A percentile compares a stretch with the other conserved stretches of the same genome.
phyloP scores from a whole-genome alignment of 192 early-diverging fungal species.

The Linnemannia schmuckeri region DNA sequence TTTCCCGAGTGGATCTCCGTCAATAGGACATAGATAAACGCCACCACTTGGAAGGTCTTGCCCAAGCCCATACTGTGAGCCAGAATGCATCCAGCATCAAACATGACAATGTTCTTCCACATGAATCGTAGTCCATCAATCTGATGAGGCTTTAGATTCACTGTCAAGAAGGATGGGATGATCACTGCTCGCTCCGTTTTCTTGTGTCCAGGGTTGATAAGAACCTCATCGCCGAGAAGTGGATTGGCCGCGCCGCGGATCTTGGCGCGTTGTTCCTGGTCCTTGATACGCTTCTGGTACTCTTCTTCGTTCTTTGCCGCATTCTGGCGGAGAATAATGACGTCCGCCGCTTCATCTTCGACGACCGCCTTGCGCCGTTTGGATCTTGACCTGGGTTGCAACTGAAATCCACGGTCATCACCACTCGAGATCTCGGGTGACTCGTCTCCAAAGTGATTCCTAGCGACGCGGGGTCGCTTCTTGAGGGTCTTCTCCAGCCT shows the following conservation, averaged over 20 bases:
- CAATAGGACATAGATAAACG: conserved; percentile 78
- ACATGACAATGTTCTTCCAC: conserved; percentile 84
- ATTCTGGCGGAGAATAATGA: conserved; percentile 23
- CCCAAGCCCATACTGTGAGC: conserved; percentile 92
- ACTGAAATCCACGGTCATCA: neutral
- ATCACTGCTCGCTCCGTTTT: conserved; percentile 65
- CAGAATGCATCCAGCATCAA: conserved; percentile 81
- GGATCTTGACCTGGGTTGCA: neutral
- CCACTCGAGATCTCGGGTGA: neutral
- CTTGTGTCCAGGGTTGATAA: conserved; percentile 77
- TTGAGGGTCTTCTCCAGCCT: neutral
- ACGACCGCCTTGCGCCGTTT: neutral
- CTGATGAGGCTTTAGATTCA: conserved; percentile 77
- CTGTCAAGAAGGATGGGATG: conserved; percentile 68
- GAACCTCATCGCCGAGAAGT: conserved; percentile 28
- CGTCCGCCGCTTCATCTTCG: conserved; percentile 22
- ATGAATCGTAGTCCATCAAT: conserved; percentile 84
- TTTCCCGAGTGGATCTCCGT: conserved; percentile 68
- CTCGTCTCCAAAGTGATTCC: conserved; percentile 20
- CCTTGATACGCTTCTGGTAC: conserved; percentile 42
- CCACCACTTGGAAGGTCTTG: conserved; percentile 80
- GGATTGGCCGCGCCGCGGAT: neutral
- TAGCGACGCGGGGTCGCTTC: conserved; percentile 14
- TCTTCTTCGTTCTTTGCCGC: conserved; percentile 36
- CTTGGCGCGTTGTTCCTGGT: conserved; percentile 29